Base-by-base conservation (phyloP, 352 stramenopile species). In the Pythium apleroticum region DNA sequence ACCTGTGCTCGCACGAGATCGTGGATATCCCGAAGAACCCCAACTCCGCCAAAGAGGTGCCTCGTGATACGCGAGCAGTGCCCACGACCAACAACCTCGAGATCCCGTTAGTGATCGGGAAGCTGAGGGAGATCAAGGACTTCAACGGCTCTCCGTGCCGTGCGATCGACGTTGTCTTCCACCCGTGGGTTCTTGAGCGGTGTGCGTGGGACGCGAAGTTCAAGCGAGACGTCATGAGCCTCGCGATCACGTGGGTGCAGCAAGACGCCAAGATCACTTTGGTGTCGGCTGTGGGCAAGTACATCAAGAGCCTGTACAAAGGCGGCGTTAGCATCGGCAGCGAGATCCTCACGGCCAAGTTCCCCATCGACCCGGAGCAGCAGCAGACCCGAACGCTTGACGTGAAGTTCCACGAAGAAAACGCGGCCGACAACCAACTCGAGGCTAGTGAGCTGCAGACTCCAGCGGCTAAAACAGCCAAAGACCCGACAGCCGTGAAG, bases 251-350 rank as follows among this genome's bases (percentile, higher is more conserved):
- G n/a, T 95, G 84, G 84, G 83, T 89, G 20, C 81, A 91, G 57
- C 69, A 90, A 11, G 86, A 95, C 49, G 77, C 81, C 3, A 66
- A 74, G 3, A 54, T 75, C 58, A 63, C 59, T 37, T 43, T 69
- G 15, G 45, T 78, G 25, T 66, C 70, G 12, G 62, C 66, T 0
- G 64, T 71, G 17, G 81, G 84, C 9, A 95, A 92, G 56, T 88
- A 91, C 60, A 95, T 93, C 73, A 95, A 95, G 72, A 90, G 80
- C 20, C 68, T 68, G 9, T 95, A 95, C 76, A 95, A 95, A 70
- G 84, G 86, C 14, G 84, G 86, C 15, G 79, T 88, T 15, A 64
- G 45, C 11, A 66, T 81, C 15, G 80, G 79, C 4, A 69, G 19
- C 17, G 79, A 93, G 30, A 88, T 91, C 56, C 78, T 91, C 65